Conservation (phyloP, 2,329 filamentous ascomycete species). For the Hymenotorrendiella dingleyae region DNA sequence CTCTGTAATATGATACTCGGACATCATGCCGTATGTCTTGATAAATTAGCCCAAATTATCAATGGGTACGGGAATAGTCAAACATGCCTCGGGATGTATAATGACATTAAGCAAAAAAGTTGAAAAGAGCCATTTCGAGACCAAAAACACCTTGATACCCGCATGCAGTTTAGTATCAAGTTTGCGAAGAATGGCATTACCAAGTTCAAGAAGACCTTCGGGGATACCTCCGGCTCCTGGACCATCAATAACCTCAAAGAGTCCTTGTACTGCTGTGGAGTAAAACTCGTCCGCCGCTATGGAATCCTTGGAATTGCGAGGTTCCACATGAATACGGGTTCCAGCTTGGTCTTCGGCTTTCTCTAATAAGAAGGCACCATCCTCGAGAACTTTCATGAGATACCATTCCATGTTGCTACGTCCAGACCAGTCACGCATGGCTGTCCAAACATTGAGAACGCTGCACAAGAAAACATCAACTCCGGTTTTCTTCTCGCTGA, state of each 20-base stretch:
- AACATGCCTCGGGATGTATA: constrained; percentile 79
- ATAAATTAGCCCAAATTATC: constrained; percentile 15
- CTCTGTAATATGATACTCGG: constrained; percentile 87
- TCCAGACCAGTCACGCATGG: constrained; percentile 83
- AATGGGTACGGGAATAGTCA: constrained; percentile 11
- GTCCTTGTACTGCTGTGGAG: constrained; percentile 67
- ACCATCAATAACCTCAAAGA: constrained; percentile 84
- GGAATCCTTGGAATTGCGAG: constrained; percentile 72
- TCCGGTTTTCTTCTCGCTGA: constrained; percentile 68
- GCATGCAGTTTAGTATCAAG: constrained; percentile 67
- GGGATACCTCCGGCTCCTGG: constrained; percentile 81
- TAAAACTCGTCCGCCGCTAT: constrained; percentile 86
- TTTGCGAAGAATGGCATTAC: constrained; percentile 75
- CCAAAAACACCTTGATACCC: constrained; percentile 73
- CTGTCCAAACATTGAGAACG: constrained; percentile 81
- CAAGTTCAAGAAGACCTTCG: constrained; percentile 75
- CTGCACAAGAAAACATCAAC: constrained; percentile 77
- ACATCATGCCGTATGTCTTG: constrained; percentile 60
- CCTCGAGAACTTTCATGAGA: constrained; percentile 88
- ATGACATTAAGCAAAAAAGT: constrained; percentile 79
- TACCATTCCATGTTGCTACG: constrained; percentile 88
- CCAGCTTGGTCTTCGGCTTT: constrained; percentile 74
- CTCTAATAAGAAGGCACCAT: constrained; percentile 85
- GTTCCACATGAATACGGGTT: constrained; percentile 63
- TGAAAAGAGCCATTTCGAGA: constrained; percentile 89